A percentile compares a stretch with the other conserved stretches of the same genome.
These are phyloP conservation scores for Samsoniella hepiali DNA, from an alignment of 2,329 filamentous ascomycete genomes.

Conservation along the genomic window DNA sequence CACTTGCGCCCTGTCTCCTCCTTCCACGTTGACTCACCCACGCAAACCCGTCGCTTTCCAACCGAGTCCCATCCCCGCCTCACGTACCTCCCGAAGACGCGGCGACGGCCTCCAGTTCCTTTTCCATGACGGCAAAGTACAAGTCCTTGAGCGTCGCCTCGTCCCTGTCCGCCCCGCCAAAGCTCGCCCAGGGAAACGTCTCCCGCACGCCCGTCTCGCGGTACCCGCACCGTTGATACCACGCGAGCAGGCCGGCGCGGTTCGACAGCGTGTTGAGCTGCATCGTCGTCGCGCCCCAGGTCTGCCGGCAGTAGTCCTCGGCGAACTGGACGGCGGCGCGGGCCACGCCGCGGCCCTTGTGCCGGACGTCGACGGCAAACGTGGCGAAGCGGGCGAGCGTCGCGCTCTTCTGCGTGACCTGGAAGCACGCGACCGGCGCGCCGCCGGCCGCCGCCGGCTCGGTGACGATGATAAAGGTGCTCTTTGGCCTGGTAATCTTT, in stretches of 20 bases:
- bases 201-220: not conserved
- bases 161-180: not conserved
- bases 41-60: not conserved
- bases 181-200: not conserved
- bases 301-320: not conserved
- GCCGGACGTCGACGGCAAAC: not conserved
- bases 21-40: not conserved
- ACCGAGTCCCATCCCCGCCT: not conserved
- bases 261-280: conserved; percentile 14
- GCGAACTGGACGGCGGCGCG: not conserved
- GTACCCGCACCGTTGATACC: conserved; percentile 3
- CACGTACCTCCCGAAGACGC: not conserved
- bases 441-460: not conserved
- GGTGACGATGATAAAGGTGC: not conserved
- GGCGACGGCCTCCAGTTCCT: not conserved
- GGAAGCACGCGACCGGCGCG: not conserved
- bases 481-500: not conserved
- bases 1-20: too few relatives aligned
- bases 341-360: conserved; percentile 15
- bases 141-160: not conserved
- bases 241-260: not conserved
- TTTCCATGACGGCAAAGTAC: not conserved
- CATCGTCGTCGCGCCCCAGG: conserved; percentile 1
- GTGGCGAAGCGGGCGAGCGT: not conserved
- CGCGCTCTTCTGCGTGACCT: not conserved